phyloP scores from a whole-genome alignment of 805 yeast genomes.

The Metschnikowia peoriensis region DNA sequence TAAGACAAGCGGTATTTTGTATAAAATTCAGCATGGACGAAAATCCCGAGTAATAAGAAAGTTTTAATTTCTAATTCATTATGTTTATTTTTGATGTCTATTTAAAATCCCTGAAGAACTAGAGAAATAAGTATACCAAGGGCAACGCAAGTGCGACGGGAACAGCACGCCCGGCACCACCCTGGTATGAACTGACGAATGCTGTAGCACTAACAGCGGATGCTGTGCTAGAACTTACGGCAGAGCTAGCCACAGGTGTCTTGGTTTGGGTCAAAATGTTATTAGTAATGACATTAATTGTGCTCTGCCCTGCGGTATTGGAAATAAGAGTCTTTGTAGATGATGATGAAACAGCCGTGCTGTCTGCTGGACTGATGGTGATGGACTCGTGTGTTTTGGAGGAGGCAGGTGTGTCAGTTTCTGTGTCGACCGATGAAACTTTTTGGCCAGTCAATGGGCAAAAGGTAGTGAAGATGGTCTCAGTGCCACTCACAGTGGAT shows the following conservation, averaged over 20 bases:
- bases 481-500: conserved; percentile 12
- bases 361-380: neutral
- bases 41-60: too few relatives aligned
- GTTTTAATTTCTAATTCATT: neutral
- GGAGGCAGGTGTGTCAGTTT: neutral
- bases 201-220: conserved; percentile 5
- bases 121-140: conserved; percentile 20
- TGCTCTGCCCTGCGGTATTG: conserved; percentile 14
- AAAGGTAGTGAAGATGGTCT: conserved; percentile 15
- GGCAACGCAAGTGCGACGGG: conserved; percentile 27
- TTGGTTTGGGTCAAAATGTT: conserved; percentile 38
- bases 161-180: conserved; percentile 24
- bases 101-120: neutral
- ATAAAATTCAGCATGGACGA: too few relatives aligned
- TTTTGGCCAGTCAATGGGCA: conserved; percentile 14
- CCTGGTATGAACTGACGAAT: conserved; percentile 25
- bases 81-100: too few relatives aligned
- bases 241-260: conserved; percentile 16
- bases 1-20: too few relatives aligned
- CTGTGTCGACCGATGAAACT: neutral
- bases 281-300: conserved; percentile 42
- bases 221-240: neutral
- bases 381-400: neutral
- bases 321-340: neutral
- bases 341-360: neutral